These are phyloP conservation scores for Penicillium pulvis DNA, from an alignment of 495 filamentous ascomycete genomes.

Conservation along the genomic window DNA sequence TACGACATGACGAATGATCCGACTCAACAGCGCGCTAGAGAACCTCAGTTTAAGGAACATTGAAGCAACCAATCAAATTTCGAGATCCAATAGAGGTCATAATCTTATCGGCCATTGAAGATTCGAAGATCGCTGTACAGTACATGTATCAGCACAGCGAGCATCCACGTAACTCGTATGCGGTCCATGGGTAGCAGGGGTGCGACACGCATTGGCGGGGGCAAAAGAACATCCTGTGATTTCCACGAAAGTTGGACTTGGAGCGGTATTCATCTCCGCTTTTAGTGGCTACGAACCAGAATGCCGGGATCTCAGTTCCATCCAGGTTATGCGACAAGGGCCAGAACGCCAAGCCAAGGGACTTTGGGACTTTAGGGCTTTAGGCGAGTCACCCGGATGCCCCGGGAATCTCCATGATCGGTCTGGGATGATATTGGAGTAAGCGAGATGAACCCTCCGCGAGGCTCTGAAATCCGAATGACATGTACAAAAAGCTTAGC, in stretches of 20 bases:
- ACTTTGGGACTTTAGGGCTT: neutral
- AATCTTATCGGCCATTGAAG: no score
- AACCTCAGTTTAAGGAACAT: no score
- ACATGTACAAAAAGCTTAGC: no score
- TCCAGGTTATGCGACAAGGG: constrained; percentile 1
- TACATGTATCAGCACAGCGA: neutral
- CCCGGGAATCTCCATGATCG: no score
- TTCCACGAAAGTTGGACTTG: constrained; percentile 2
- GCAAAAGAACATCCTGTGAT: neutral
- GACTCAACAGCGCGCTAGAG: no score
- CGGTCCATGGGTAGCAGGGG: neutral
- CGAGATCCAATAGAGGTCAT: neutral
- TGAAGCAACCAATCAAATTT: neutral
- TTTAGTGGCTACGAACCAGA: constrained; percentile 17
- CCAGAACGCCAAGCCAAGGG: constrained; percentile 12
- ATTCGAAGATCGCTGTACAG: neutral
- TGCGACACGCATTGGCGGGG: no score
- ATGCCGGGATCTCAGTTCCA: constrained; percentile 13
- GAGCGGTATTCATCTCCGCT: constrained; percentile 17
- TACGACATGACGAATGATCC: no score
- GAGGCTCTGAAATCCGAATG: no score
- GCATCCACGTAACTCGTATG: neutral
- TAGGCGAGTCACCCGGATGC: neutral
- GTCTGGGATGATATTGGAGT: no score
- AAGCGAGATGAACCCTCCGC: no score